Base-by-base conservation (phyloP, 257 asterid species). In the Anisodus acutangulus region DNA sequence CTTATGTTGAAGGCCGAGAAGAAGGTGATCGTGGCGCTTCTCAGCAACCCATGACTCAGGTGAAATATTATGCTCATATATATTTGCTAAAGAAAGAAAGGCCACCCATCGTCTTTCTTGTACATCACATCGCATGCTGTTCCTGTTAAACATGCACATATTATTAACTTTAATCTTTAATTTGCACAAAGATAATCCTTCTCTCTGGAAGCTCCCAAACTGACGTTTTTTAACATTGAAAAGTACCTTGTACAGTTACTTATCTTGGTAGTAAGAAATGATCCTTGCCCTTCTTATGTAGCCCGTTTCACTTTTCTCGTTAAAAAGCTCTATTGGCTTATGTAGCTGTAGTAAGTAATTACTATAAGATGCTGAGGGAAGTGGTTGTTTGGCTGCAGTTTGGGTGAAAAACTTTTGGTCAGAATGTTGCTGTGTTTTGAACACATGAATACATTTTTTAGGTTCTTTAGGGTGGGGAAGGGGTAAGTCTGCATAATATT, bases 1-100 rank as follows among this genome's bases (percentile, higher is more conserved):
- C 98, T 83, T 94, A 94, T 83, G 94, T 85, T 85, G 98, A 95
- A 90, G 94, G 95, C 47, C 94, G 97, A 79, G 97, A 95, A 86
- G 99, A 95, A 79, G 88, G 91, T 67, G 98, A 94, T 37, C 90
- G 94, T 83, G 94, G 95, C 85, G 92, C 90, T n/a, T 87, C 94
- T 85, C 91, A 88, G 83, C 98, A 91, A 84, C 93, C 93, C 81
- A 64, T 91, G 87, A 93, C 98, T 53, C 99, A 95, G 97, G 99
- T 94, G 87, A 86, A 45, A 78, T 78, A 51, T 6, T 76, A 72
- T 74, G 7, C 62, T 49, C 6, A 16, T 74, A 19, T 74, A 74
- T 49, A 74, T 51, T 47, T 74, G 19, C 80, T 74, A 49, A 74
- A 22, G 80, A 74, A 45, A 22, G 62, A 22, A 74, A 74, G 19